Evolutionary conservation across 257 asterid species (phyloP), one percentile per base, ranked within the genome.

Genomic region (Mitragyna speciosa): DNA sequence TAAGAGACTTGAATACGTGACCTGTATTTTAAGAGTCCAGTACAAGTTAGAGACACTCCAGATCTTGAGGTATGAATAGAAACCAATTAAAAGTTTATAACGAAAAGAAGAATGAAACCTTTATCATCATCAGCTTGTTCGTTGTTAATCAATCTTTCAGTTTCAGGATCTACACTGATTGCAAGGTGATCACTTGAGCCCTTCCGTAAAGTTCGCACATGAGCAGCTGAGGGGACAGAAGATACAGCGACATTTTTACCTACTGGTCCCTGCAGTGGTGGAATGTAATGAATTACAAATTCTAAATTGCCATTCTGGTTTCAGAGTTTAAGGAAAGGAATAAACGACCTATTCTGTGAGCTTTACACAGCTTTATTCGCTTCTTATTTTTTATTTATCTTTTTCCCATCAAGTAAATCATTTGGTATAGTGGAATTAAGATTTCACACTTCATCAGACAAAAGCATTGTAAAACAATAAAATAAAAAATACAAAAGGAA

Each of bases 181-280:
- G 98, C 93, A 82, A 96, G 96, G 82, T 96, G 98, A 84, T 92
- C 99, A 15, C 82, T 87, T 61, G 99, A 96, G 79, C 97, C 93
- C 89, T 96, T 96, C 81, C 94, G 89, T 87, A 96, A 64, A 4
- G 97, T 82, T 72, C 99, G 98, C 33, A 72, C 89, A 52, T 91
- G 98, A 76, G 98, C 96, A 74, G 97, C 97, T 69, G 94, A 89
- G n/a, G 90, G 82, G 66, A 82, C 91, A 45, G 85, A 86, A 72
- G 94, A 87, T 79, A 85, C 72, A 58, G 85, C 89, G 82, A 64
- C 87, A 87, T 65, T 87, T 84, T 85, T 89, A 81, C 92, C 88
- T 59, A 80, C 72, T 51, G 91, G 80, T 61, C 86, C 96, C 99
- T 95, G 93, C 87, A 91, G 80, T 78, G 80, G 79, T 80, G 33